These are phyloP conservation scores for Solanum ossicruentum DNA, from an alignment of 257 asterid species.

Conservation along the genomic window DNA sequence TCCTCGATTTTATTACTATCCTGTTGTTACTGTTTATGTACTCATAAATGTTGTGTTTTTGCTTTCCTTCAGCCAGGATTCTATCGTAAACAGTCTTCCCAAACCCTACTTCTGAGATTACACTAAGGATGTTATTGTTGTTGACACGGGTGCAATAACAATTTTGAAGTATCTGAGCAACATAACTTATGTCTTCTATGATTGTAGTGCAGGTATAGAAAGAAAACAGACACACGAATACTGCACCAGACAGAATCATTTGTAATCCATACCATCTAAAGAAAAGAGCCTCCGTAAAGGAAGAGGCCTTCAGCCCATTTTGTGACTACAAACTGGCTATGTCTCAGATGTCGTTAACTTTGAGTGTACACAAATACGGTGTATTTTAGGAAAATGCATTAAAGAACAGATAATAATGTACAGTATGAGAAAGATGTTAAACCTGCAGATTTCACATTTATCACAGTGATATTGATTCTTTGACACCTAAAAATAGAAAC, in stretches of 20 bases:
- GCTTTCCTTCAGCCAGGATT: neutral
- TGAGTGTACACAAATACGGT: neutral
- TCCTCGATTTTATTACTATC: neutral
- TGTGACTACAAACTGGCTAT: neutral
- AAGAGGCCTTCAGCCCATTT: neutral
- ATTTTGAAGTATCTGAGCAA: neutral
- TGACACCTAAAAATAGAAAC: constrained; percentile 23
- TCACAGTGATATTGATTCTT: constrained; percentile 70
- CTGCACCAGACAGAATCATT: neutral
- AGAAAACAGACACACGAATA: neutral
- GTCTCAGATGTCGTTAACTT: neutral
- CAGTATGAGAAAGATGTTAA: neutral
- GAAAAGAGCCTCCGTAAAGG: neutral
- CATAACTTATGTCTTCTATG: neutral
- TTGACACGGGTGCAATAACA: neutral
- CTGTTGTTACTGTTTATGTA: neutral
- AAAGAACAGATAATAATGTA: neutral
- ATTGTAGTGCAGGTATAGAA: neutral
- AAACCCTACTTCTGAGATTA: neutral
- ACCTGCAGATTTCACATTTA: constrained; percentile 80
- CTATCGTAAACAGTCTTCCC: neutral
- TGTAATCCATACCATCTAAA: neutral
- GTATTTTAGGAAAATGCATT: neutral
- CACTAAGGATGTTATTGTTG: neutral
- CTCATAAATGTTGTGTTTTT: neutral